Base-by-base conservation (phyloP, 805 yeast genomes). In the Zygoascus flipseniorum region DNA sequence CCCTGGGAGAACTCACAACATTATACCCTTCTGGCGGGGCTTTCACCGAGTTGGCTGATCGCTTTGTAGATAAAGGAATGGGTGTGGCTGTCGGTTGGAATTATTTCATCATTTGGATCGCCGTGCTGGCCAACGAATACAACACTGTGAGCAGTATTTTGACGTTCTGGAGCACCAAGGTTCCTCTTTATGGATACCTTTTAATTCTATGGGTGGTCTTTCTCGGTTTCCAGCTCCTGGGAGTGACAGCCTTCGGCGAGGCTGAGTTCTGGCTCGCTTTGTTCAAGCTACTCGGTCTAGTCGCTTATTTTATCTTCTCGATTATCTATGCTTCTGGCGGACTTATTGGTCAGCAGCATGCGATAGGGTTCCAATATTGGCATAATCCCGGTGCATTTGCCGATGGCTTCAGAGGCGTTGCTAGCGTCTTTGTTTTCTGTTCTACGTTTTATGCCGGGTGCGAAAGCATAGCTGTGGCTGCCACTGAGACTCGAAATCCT, bases 401-500 rank as follows among this genome's bases (percentile, higher is more conserved):
- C 2, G 55, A 65, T 31, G 74, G 74, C 11, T 64, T 79, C 74
- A 57, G 83, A 77, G 58, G 81, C 67, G 65, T 68, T 16, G 85
- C 80, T 1, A 72, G 69, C 54, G 77, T 79, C 2, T 81, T 80
- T 60, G 81, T 79, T 2, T 80, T 75, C 64, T 81, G 83, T 35
- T 78, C 82, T 26, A 78, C 82, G 1, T 80, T 80, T 57, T 80
- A 79, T 57, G 73, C 81, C 3, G 86, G 86, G 14, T 73, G 77
- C 2, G 86, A 81, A 61, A 73, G 79, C 2, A 76, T 80, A 14
- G 83, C 85, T 5, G 72, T 83, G n/a, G 76, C 82, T 31, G 86
- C 86, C 0, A 78, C 81, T 31, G 87, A 82, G 63, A 72, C 85
- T 10, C 72, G 77, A 56, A 80, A 82, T 61, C 88, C 88, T 2